phyloP scores from a whole-genome alignment of 306 rosid species.

The Pueraria montana region DNA sequence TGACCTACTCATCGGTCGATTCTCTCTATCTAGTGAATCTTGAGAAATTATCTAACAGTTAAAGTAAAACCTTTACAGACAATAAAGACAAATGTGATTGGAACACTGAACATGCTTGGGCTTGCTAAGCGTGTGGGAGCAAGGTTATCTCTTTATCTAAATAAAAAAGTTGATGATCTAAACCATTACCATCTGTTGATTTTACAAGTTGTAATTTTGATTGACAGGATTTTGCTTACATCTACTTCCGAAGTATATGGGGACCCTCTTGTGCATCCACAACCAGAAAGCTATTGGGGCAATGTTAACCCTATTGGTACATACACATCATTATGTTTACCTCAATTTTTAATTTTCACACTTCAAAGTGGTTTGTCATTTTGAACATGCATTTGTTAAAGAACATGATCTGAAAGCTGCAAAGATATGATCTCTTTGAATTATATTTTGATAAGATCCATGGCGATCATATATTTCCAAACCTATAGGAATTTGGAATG shows the following conservation, averaged over 20 bases:
- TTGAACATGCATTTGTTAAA: conserved; percentile 24
- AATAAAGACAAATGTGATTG: conserved; percentile 90
- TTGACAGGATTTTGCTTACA: conserved; percentile 87
- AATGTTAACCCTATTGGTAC: conserved; percentile 97
- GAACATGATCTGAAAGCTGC: conserved; percentile 21
- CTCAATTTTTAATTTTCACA: not conserved
- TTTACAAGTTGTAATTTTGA: conserved; percentile 42
- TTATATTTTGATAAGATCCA: conserved; percentile 6
- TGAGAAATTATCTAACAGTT: conserved; percentile 47
- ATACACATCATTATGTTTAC: conserved; percentile 6
- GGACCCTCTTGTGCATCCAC: conserved; percentile 95
- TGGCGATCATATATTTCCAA: conserved; percentile 21
- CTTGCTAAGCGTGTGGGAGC: conserved; percentile 99
- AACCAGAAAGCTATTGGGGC: conserved; percentile 92
- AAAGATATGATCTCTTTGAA: conserved; percentile 20
- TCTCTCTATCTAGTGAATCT: conserved; percentile 34
- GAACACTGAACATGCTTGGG: conserved; percentile 95
- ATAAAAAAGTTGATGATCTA: not conserved
- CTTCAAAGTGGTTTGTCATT: conserved; percentile 38
- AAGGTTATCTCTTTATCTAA: conserved; percentile 56
- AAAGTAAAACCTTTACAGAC: conserved; percentile 65
- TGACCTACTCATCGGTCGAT: conserved; percentile 5
- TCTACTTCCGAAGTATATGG: conserved; percentile 97
- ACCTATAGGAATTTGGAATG: not conserved
- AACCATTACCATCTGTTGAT: conserved; percentile 18